These are phyloP conservation scores for Fusarium abutilonis DNA, from an alignment of 2,329 filamentous ascomycete species.

Conservation along the genomic window DNA sequence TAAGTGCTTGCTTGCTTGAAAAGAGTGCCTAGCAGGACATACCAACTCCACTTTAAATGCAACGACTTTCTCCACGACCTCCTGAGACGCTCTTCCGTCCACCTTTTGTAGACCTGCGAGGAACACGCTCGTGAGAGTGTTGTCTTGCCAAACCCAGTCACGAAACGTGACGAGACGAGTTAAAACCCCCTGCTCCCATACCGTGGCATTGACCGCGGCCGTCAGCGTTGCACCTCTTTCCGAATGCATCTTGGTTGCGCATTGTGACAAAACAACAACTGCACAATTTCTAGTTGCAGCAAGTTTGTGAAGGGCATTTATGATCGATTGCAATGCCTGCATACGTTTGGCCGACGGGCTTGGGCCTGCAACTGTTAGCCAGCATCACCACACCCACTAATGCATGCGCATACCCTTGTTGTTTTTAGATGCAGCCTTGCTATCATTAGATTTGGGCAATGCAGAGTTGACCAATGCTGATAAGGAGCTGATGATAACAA, in stretches of 20 bases:
- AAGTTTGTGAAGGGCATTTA: constrained; percentile 77
- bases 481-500: constrained; percentile 82
- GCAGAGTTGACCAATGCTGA: constrained; percentile 80
- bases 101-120: constrained; percentile 73
- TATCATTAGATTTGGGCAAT: constrained; percentile 70
- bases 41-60: constrained; percentile 62
- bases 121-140: constrained; percentile 60
- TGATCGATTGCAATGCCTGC: constrained; percentile 68
- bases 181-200: constrained; percentile 83
- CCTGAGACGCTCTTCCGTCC: constrained; percentile 60
- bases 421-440: constrained; percentile 51
- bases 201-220: constrained; percentile 76
- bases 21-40: constrained; percentile 39
- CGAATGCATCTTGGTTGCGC: constrained; percentile 79
- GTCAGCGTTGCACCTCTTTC: constrained; percentile 74
- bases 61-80: constrained; percentile 55
- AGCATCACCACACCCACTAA: constrained; percentile 11
- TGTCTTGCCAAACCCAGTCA: constrained; percentile 71
- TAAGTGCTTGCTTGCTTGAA: constrained; percentile 35
- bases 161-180: constrained; percentile 81
- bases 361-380: constrained; percentile 46
- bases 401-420: constrained; percentile 51
- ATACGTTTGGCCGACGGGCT: constrained; percentile 56
- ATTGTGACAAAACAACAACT: constrained; percentile 80
- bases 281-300: constrained; percentile 78